Conservation (phyloP, 2,329 filamentous ascomycete genomes). For the Berkeleyomyces rouxiae region DNA sequence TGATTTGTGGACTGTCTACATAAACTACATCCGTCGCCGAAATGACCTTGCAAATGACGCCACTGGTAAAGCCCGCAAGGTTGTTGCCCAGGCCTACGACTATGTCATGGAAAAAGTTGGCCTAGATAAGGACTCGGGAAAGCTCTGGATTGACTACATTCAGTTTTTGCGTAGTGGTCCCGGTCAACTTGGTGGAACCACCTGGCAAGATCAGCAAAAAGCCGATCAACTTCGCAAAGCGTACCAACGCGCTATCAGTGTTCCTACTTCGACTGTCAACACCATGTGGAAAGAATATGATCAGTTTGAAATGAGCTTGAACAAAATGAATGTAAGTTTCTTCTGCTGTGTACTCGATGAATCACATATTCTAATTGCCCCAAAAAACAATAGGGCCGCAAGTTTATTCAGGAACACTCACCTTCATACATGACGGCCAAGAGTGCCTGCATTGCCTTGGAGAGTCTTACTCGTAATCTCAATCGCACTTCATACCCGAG, state of each 20-base stretch:
- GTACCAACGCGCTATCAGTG: conserved; percentile 75
- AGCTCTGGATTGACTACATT: conserved; percentile 88
- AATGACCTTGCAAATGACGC: conserved; percentile 72
- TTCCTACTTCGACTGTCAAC: conserved; percentile 72
- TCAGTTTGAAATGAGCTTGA: conserved; percentile 82
- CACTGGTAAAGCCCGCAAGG: conserved; percentile 57
- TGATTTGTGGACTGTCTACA: conserved; percentile 78
- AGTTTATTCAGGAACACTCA: conserved; percentile 85
- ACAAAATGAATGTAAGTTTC: conserved; percentile 65
- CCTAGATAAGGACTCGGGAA: conserved; percentile 75
- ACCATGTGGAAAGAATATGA: conserved; percentile 95
- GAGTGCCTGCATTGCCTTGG: conserved; percentile 75
- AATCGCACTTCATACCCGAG: conserved; percentile 62
- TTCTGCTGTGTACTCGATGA: neutral
- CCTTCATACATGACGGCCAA: conserved; percentile 92
- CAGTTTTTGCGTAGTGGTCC: conserved; percentile 82
- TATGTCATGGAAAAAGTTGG: conserved; percentile 83
- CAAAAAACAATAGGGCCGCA: conserved; percentile 50
- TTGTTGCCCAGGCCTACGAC: conserved; percentile 76
- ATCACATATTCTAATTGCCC: neutral
- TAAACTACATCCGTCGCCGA: conserved; percentile 84
- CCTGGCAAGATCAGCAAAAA: conserved; percentile 96
- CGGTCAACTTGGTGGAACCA: conserved; percentile 65
- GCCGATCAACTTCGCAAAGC: conserved; percentile 86
- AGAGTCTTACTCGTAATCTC: conserved; percentile 67